Conservation (phyloP, 805 yeast species). For the Saturnispora serradocipensis region DNA sequence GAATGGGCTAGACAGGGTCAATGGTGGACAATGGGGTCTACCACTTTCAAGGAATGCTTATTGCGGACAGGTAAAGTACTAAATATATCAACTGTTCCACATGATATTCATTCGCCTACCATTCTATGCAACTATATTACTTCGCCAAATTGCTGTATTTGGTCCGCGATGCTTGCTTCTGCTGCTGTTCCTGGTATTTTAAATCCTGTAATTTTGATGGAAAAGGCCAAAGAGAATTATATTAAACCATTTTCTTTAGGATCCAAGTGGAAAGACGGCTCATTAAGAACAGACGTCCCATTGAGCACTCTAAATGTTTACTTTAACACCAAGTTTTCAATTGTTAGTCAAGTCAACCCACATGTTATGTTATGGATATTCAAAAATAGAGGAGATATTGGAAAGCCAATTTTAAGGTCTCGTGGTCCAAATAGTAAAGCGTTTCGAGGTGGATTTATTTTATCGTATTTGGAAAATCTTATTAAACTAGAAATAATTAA, state of each 20-base stretch:
- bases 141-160: slow-evolving; percentile 72
- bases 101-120: slow-evolving; percentile 75
- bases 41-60: slow-evolving; percentile 63
- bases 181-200: slow-evolving; percentile 79
- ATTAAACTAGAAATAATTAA: slow-evolving; percentile 67
- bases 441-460: slow-evolving; percentile 69
- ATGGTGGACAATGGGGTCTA: slow-evolving; percentile 67
- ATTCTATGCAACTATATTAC: slow-evolving; percentile 70
- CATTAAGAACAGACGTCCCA: slow-evolving; percentile 71
- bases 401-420: slow-evolving; percentile 60
- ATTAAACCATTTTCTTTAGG: slow-evolving; percentile 67
- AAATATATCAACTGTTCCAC: slow-evolving; percentile 71
- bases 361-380: slow-evolving; percentile 68
- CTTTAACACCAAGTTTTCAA: slow-evolving; percentile 65
- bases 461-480: slow-evolving; percentile 62
- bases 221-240: slow-evolving; percentile 30
- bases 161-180: slow-evolving; percentile 70
- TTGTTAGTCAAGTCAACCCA: slow-evolving; percentile 79
- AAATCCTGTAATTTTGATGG: slow-evolving; percentile 73
- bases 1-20: slow-evolving; percentile 62
- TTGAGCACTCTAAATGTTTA: slow-evolving; percentile 63
- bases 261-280: slow-evolving; percentile 71
- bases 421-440: slow-evolving; percentile 34
- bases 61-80: slow-evolving; percentile 60
- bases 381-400: slow-evolving; percentile 74